Evolutionary conservation across 225 moss, liverwort and hornwort species (phyloP).

Genomic region (Pleurozium schreberi): DNA sequence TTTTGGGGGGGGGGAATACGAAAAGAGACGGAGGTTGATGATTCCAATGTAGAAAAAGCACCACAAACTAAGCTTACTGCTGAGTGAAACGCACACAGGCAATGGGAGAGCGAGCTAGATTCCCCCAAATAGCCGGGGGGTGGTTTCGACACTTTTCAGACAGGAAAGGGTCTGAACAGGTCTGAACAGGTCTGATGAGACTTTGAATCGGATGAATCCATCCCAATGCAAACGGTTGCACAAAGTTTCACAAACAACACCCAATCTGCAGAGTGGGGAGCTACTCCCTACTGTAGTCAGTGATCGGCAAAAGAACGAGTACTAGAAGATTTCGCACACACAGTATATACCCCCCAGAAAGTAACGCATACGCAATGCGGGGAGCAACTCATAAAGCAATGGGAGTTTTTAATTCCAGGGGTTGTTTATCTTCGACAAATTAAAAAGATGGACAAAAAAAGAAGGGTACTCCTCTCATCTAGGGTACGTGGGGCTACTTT

Average conservation of each 20-base stretch:
- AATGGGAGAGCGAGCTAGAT: neutral
- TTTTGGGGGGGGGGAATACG: neutral
- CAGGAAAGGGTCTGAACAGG: neutral
- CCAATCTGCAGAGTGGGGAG: neutral
- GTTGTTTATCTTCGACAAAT: neutral
- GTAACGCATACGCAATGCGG: neutral
- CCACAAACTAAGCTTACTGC: too few species aligned
- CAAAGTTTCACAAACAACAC: neutral
- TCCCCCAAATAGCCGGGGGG: neutral
- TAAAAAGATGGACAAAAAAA: neutral
- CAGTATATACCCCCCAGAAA: too few species aligned
- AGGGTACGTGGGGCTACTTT: neutral
- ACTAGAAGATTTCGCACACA: too few species aligned
- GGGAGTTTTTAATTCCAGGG: neutral
- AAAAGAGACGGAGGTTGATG: neutral
- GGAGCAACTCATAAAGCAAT: too few species aligned
- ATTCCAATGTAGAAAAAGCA: neutral
- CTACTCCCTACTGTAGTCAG: neutral
- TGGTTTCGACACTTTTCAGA: neutral
- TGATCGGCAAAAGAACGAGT: neutral
- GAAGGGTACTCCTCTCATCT: neutral
- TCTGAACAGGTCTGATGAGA: neutral
- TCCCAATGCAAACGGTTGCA: neutral
- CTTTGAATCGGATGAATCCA: neutral
- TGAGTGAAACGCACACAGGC: too few species aligned